Percentiles rank a stretch among this genome's conserved stretches.
These are phyloP conservation scores for Trichoderma sp. DNA, from an alignment of 2,329 filamentous ascomycete genomes.

Conservation along the genomic window DNA sequence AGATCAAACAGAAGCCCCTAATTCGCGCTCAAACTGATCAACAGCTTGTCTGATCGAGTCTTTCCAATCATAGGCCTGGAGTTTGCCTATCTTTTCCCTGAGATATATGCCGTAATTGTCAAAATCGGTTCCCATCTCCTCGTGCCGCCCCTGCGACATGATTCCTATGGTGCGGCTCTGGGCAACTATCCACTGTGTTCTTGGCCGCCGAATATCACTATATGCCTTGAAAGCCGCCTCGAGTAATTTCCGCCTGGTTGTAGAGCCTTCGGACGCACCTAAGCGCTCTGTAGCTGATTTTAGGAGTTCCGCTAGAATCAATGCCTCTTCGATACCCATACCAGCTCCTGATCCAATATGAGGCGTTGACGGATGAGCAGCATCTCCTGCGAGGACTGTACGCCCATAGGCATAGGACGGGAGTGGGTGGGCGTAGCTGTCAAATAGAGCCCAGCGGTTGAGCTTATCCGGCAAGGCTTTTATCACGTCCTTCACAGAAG, in stretches of 20 bases:
- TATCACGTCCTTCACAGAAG: neutral
- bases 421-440: neutral
- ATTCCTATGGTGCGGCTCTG: neutral
- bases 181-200: neutral
- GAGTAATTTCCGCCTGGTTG: neutral
- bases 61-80: neutral
- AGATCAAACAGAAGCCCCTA: neutral
- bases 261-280: neutral
- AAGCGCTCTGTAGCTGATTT: neutral
- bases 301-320: neutral
- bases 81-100: neutral
- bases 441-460: conserved; percentile 23
- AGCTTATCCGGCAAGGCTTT: conserved; percentile 6
- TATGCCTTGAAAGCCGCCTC: neutral
- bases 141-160: neutral
- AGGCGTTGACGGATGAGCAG: conserved; percentile 29
- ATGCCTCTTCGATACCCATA: neutral
- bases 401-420: neutral
- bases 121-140: neutral
- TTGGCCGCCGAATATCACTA: neutral
- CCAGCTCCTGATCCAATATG: conserved; percentile 23
- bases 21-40: neutral
- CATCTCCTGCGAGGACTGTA: conserved; percentile 25
- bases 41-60: neutral
- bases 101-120: neutral